Conservation (phyloP, 2,329 filamentous ascomycete genomes). For the Ophidiomyces ophidiicola region DNA sequence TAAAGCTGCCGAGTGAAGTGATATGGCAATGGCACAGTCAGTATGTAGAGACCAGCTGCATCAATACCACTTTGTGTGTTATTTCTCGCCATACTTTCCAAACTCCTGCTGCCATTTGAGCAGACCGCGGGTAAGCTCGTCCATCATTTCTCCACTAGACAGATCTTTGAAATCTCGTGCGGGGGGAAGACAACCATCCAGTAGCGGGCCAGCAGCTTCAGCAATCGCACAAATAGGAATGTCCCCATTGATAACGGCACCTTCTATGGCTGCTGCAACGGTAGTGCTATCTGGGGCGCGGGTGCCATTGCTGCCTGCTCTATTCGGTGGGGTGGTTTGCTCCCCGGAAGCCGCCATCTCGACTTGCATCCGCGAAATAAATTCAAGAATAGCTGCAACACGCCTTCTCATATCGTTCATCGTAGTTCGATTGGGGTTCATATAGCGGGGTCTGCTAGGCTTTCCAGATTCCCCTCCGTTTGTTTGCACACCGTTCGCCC, state of each 20-base stretch:
- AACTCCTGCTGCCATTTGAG: slow-evolving; percentile 75
- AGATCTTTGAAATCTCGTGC: slow-evolving; percentile 58
- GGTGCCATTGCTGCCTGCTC: slow-evolving; percentile 19
- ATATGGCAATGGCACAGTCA: neutral
- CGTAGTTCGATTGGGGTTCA: slow-evolving; percentile 50
- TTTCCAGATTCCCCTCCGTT: slow-evolving; percentile 48
- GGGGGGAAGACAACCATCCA: slow-evolving; percentile 20
- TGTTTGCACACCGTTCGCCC: slow-evolving; percentile 36
- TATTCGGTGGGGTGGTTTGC: slow-evolving; percentile 33
- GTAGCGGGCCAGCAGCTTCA: neutral
- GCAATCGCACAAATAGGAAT: neutral
- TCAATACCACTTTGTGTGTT: slow-evolving; percentile 14
- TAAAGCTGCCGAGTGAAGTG: slow-evolving; percentile 11
- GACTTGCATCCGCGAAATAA: slow-evolving; percentile 77
- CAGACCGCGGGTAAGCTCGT: slow-evolving; percentile 64
- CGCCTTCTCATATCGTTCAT: slow-evolving; percentile 82
- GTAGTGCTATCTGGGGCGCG: slow-evolving; percentile 3
- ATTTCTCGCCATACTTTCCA: slow-evolving; percentile 42
- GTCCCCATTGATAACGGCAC: slow-evolving; percentile 10
- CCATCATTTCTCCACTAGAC: slow-evolving; percentile 81
- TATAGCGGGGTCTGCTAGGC: slow-evolving; percentile 48
- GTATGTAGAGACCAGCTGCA: no score
- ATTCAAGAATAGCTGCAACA: slow-evolving; percentile 73
- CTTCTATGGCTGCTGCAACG: slow-evolving; percentile 15
- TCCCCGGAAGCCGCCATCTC: slow-evolving; percentile 58